phyloP scores from a whole-genome alignment of 192 early-diverging fungal species.

The Thoreauomyces humboldtii region DNA sequence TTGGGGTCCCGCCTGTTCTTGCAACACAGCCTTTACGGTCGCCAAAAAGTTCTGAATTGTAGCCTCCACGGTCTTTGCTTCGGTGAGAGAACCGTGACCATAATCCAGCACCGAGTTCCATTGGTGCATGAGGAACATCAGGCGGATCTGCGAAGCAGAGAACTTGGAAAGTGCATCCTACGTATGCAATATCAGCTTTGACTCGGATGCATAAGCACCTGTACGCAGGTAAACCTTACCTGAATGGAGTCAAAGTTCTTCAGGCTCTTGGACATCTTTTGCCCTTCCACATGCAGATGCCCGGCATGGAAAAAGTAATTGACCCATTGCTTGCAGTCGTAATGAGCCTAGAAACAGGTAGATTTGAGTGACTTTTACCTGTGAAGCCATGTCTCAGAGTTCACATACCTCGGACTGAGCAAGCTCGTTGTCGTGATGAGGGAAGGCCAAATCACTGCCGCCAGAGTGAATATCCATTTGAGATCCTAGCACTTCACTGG shows the following conservation, averaged over 20 bases:
- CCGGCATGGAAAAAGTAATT: conserved; percentile 98
- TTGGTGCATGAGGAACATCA: conserved; percentile 82
- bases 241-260: conserved; percentile 98
- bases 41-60: conserved; percentile 88
- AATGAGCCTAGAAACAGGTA: conserved; percentile 67
- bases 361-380: background rate
- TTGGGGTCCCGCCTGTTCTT: conserved; percentile 56
- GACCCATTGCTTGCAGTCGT: conserved; percentile 90
- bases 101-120: conserved; percentile 91
- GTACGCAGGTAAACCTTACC: too few relatives aligned
- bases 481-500: conserved; percentile 81
- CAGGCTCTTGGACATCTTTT: conserved; percentile 97
- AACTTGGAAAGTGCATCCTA: conserved; percentile 75
- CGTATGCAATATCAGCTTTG: too few relatives aligned
- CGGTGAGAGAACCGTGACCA: conserved; percentile 69
- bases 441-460: conserved; percentile 93
- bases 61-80: conserved; percentile 73
- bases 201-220: too few relatives aligned
- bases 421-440: conserved; percentile 98
- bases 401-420: conserved; percentile 79
- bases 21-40: conserved; percentile 73
- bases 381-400: background rate
- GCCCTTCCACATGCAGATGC: conserved; percentile 90
- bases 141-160: conserved; percentile 80
- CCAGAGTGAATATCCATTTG: conserved; percentile 94